A percentile compares a stretch with the other conserved stretches of the same genome.
Conservation (phyloP, 2,329 filamentous ascomycete species). For the Cylindrodendrum hubeiense region DNA sequence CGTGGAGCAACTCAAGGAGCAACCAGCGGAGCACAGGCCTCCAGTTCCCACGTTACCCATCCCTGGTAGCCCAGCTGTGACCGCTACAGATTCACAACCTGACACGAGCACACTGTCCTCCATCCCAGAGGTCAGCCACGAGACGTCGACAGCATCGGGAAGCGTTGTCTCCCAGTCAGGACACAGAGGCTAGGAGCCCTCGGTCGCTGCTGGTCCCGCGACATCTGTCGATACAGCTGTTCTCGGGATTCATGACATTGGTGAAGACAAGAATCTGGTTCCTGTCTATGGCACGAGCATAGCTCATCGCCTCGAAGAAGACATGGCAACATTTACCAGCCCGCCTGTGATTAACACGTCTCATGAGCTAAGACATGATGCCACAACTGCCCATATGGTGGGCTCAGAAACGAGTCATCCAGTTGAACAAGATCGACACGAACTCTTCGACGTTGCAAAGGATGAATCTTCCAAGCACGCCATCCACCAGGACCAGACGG, state of each 20-base stretch:
- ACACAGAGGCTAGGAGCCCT: slow-evolving; percentile 25
- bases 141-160: slow-evolving; percentile 16
- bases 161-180: slow-evolving; percentile 15
- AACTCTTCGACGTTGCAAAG: slow-evolving; percentile 7
- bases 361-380: slow-evolving; percentile 30
- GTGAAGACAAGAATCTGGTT: slow-evolving; percentile 21
- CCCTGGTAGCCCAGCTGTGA: slow-evolving; percentile 9
- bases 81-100: slow-evolving; percentile 1
- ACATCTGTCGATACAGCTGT: slow-evolving; percentile 25
- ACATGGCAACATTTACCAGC: slow-evolving; percentile 25
- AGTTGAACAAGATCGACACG: slow-evolving; percentile 25
- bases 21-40: slow-evolving; percentile 35
- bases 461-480: slow-evolving; percentile 24
- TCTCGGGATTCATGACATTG: slow-evolving; percentile 24
- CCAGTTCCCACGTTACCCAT: slow-evolving; percentile 31
- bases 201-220: slow-evolving; percentile 26
- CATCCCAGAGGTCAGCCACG: slow-evolving; percentile 34
- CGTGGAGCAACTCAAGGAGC: slow-evolving; percentile 15
- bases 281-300: background rate
- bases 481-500: slow-evolving; percentile 28
- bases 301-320: slow-evolving; percentile 28
- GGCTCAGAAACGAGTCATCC: slow-evolving; percentile 15
- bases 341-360: slow-evolving; percentile 25
- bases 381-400: background rate
- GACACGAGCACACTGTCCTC: slow-evolving; percentile 23